Percentiles rank a stretch among this genome's conserved stretches.
Conservation (phyloP, 1,284 basidiomycete species). For the Trichosporon ovoides region DNA sequence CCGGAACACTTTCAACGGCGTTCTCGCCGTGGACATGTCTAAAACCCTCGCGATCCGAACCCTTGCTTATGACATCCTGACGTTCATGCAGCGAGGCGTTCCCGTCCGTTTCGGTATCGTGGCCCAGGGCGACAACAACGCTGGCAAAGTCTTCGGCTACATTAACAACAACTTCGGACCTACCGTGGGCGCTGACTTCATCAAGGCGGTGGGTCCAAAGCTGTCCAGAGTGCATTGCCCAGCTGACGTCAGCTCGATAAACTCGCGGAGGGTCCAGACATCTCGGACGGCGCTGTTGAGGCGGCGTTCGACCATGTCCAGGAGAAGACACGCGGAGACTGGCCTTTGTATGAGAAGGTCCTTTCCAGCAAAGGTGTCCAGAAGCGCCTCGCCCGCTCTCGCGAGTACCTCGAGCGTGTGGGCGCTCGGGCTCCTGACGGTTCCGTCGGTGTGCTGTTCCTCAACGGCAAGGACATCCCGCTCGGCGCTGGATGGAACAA, state of each 20-base stretch:
- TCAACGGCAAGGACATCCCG: constrained; percentile 78
- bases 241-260: not conserved
- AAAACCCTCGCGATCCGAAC: constrained; percentile 58
- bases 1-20: constrained; percentile 72
- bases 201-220: constrained; percentile 41
- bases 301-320: constrained; percentile 32
- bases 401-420: constrained; percentile 34
- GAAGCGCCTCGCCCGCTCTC: constrained; percentile 19
- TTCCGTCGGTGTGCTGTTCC: constrained; percentile 55
- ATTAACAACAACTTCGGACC: constrained; percentile 61
- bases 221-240: not conserved
- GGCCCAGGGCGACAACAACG: constrained; percentile 57
- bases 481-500: constrained; percentile 58
- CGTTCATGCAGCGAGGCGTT: constrained; percentile 63
- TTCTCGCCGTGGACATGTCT: constrained; percentile 73
- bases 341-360: constrained; percentile 47
- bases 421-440: constrained; percentile 29
- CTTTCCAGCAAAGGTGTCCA: constrained; percentile 38
- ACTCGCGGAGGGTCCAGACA: not conserved
- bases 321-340: constrained; percentile 8
- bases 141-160: constrained; percentile 65
- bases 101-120: constrained; percentile 80
- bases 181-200: constrained; percentile 58
- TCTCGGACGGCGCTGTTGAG: constrained; percentile 14
- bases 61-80: constrained; percentile 51